These are phyloP conservation scores for Plasmopara halstedii DNA, from an alignment of 352 stramenopile genomes.

Conservation along the genomic window DNA sequence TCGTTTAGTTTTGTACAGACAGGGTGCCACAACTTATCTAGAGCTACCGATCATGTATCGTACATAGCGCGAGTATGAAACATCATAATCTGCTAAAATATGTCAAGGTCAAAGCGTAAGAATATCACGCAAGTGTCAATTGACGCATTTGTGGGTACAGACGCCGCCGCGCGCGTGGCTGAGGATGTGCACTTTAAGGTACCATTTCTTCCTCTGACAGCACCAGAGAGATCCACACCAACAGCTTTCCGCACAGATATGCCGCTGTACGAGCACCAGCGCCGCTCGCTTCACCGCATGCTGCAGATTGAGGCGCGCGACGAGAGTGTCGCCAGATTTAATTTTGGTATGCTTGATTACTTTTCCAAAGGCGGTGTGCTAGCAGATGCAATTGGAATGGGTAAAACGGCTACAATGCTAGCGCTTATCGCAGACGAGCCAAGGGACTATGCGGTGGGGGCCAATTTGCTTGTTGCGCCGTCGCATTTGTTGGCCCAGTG, in stretches of 20 bases:
- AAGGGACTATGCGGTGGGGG: conserved; percentile 34
- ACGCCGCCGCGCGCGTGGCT: conserved; percentile 20
- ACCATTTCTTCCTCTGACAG: conserved; percentile 70
- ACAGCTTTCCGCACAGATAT: conserved; percentile 31
- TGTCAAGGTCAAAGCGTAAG: conserved; percentile 21
- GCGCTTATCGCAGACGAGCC: conserved; percentile 61
- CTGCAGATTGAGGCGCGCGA: conserved; percentile 72
- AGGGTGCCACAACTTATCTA: conserved; percentile 1
- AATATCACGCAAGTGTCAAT: conserved; percentile 42
- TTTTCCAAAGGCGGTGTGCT: conserved; percentile 63
- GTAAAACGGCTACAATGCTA: conserved; percentile 80
- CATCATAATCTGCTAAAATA: not conserved
- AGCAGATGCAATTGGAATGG: conserved; percentile 75
- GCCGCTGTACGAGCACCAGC: conserved; percentile 74
- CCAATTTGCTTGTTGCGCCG: conserved; percentile 67
- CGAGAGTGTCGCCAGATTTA: conserved; percentile 52
- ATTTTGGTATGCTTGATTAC: conserved; percentile 71
- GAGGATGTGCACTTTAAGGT: conserved; percentile 76
- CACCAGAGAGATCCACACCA: conserved; percentile 56
- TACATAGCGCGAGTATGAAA: not conserved
- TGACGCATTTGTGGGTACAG: conserved; percentile 40
- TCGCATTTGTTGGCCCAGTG: conserved; percentile 77
- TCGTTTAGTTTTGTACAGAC: conserved; percentile 3
- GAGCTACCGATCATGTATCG: not conserved
- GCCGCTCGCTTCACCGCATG: conserved; percentile 80